Conservation (phyloP, 148 eudicot species). For the Rhododendron ovatum region DNA sequence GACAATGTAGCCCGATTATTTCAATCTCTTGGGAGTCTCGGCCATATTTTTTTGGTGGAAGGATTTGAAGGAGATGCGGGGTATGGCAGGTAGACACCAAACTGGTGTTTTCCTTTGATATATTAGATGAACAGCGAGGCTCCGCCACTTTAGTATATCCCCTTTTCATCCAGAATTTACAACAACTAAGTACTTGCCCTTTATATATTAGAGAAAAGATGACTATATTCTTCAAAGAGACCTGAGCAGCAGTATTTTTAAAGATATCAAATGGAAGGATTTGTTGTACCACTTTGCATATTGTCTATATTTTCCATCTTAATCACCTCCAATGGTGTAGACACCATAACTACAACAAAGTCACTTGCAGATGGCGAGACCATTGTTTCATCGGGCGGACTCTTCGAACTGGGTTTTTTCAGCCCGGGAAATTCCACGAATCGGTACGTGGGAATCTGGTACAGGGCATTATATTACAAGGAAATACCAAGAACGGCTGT, state of each 20-base stretch:
- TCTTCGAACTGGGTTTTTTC: not conserved
- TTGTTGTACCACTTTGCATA: not conserved
- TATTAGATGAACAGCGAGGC: too few relatives aligned
- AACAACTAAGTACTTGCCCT: too few relatives aligned
- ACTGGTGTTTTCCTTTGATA: too few relatives aligned
- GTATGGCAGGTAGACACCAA: too few relatives aligned
- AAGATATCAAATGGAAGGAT: not conserved
- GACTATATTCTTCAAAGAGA: not conserved
- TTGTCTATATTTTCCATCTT: not conserved
- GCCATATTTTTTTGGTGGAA: too few relatives aligned
- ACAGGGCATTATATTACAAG: conserved; percentile 7
- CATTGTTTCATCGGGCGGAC: not conserved
- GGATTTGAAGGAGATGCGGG: too few relatives aligned
- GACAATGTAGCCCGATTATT: too few relatives aligned
- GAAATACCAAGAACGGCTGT: not conserved
- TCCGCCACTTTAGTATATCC: too few relatives aligned
- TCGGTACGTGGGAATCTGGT: conserved; percentile 16
- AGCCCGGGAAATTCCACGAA: not conserved
- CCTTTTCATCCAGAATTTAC: too few relatives aligned
- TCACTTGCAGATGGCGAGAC: not conserved
- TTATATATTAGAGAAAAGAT: not conserved
- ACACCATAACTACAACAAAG: not conserved
- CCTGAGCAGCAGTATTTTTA: not conserved
- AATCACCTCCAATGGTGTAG: not conserved
- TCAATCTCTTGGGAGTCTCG: too few relatives aligned